Conservation (phyloP, 73 alveolate genomes). For the Diophrys sp. region DNA sequence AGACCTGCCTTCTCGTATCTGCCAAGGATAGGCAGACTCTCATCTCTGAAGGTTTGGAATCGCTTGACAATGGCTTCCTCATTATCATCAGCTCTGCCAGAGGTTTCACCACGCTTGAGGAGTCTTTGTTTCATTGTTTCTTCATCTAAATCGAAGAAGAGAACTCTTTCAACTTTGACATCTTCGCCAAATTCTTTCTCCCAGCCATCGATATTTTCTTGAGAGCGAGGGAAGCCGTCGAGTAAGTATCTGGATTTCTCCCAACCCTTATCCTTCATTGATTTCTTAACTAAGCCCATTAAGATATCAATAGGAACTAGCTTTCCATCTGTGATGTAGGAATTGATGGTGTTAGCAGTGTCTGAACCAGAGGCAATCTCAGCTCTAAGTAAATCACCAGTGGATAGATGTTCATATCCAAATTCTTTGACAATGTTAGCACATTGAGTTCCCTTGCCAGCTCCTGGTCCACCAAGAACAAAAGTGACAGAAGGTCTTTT, state of each 20-base stretch:
- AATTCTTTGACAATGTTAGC: slow-evolving; percentile 65
- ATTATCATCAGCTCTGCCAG: slow-evolving; percentile 99
- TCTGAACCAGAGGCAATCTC: slow-evolving; percentile 46
- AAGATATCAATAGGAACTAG: slow-evolving; percentile 69
- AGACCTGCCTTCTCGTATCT: slow-evolving; percentile 69
- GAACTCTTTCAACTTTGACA: slow-evolving; percentile 67
- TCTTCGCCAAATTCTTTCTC: slow-evolving; percentile 61
- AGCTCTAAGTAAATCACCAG: slow-evolving; percentile 84
- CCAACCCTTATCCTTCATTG: slow-evolving; percentile 71
- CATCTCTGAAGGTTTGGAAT: slow-evolving; percentile 87
- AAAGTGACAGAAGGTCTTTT: slow-evolving; percentile 71
- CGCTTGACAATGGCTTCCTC: slow-evolving; percentile 95
- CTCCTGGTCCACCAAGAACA: slow-evolving; percentile 94
- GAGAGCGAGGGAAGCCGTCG: slow-evolving; percentile 90
- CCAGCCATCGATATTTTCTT: slow-evolving; percentile 82
- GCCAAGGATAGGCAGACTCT: slow-evolving; percentile 90
- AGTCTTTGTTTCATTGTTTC: slow-evolving; percentile 89
- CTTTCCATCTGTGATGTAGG: slow-evolving; percentile 70
- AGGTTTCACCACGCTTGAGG: slow-evolving; percentile 85
- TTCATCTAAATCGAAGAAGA: slow-evolving; percentile 90
- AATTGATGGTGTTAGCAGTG: slow-evolving; percentile 45
- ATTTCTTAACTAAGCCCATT: slow-evolving; percentile 60
- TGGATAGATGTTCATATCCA: slow-evolving; percentile 71
- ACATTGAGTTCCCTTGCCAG: slow-evolving; percentile 97
- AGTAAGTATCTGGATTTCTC: slow-evolving; percentile 69